These are phyloP conservation scores for Trichoderma harzianum DNA, from an alignment of 2,329 filamentous ascomycete species.

Conservation along the genomic window DNA sequence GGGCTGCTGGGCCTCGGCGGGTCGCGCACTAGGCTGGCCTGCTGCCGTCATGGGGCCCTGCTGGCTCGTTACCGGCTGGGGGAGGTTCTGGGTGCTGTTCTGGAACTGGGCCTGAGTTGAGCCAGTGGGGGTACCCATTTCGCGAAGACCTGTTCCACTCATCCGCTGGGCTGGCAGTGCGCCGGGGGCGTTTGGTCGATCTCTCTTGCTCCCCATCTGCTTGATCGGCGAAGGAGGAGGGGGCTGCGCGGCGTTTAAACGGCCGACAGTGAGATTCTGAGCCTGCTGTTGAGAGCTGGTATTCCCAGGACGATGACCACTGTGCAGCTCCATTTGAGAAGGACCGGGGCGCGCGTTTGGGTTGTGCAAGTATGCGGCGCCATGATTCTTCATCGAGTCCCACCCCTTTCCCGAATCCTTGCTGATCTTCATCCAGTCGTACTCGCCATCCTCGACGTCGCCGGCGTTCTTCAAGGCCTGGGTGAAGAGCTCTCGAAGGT, in stretches of 20 bases:
- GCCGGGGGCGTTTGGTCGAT: slow-evolving; percentile 74
- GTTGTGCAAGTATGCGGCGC: slow-evolving; percentile 62
- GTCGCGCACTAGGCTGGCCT: slow-evolving; percentile 53
- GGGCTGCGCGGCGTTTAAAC: slow-evolving; percentile 93
- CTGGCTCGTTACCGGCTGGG: slow-evolving; percentile 60
- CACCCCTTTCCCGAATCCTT: slow-evolving; percentile 79
- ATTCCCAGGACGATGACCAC: slow-evolving; percentile 64
- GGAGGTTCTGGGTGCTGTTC: slow-evolving; percentile 86
- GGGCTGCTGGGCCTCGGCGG: slow-evolving; percentile 64
- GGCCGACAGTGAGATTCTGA: slow-evolving; percentile 69
- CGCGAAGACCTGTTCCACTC: slow-evolving; percentile 69
- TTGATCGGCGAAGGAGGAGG: slow-evolving; percentile 82
- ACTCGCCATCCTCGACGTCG: slow-evolving; percentile 95
- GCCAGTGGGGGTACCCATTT: slow-evolving; percentile 78
- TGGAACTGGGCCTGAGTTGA: slow-evolving; percentile 96
- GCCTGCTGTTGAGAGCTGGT: slow-evolving; percentile 60
- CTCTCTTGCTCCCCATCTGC: slow-evolving; percentile 70
- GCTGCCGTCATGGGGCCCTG: slow-evolving; percentile 57
- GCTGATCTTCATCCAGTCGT: slow-evolving; percentile 99
- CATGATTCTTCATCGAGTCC: slow-evolving; percentile 70
- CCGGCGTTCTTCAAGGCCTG: slow-evolving; percentile 92
- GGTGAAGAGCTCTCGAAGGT: slow-evolving; percentile 92
- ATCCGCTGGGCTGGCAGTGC: slow-evolving; percentile 71
- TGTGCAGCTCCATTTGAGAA: slow-evolving; percentile 81
- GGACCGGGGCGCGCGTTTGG: slow-evolving; percentile 74